Base-by-base conservation (phyloP, 108 stramenopile species). In the Cyclostephanos tholiformis region DNA sequence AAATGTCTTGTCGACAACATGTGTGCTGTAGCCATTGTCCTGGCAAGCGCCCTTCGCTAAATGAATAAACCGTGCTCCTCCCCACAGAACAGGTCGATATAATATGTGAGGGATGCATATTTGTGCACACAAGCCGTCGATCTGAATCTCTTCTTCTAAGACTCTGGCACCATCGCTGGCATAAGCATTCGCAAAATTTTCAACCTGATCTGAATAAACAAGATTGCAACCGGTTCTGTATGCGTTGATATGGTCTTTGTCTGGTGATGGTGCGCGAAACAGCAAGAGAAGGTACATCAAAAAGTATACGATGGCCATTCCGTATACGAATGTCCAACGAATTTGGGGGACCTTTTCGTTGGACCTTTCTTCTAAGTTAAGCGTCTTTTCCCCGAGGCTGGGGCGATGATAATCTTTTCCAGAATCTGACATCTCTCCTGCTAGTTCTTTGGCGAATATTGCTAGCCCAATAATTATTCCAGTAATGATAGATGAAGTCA, bases 1-100 rank as follows among this genome's bases (percentile, higher is more conserved):
- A 51, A 86, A 77, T 4, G 86, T 84, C 73, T 86, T 86, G 63
- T 86, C 86, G 26, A 71, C 66, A 12, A 86, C 23, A 43, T 84
- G 80, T 30, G 64, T 67, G 41, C 64, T 30, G 50, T 84, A 86
- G 22, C 80, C 83, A 57, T 82, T 71, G 19, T 84, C 76, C 58
- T 69, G 70, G 58, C 86, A 86, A 2, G 57, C 51, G 32, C 83
- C 86, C 36, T 50, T 22, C 30, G 63, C 36, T n/a, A 83, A 51
- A 9, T 74, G 75, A 44, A 80, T 39, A 22, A 72, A 63, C 39
- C 61, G 46, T 32, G 56, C 59, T 43, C 68, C 59, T 43, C 68
- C 72, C 72, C 67, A 82, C 30, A 84, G 25, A 20, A 43, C 17
- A 49, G 79, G 79, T 26, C 77, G 71, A 64, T 67, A 65, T 6